These are phyloP conservation scores for Adansonia grandidieri DNA, from an alignment of 441 rosid genomes.

Conservation along the genomic window DNA sequence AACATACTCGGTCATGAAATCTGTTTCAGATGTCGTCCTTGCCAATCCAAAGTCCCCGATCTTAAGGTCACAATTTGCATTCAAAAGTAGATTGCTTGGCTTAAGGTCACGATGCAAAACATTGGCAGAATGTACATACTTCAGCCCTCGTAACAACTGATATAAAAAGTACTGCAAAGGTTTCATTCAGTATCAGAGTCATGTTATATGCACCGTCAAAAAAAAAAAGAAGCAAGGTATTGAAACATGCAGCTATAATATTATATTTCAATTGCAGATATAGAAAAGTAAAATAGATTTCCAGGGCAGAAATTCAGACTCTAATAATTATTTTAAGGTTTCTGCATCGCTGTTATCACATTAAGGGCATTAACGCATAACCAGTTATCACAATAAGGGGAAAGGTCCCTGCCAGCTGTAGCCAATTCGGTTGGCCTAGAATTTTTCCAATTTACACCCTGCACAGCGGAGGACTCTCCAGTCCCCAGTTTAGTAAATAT, in stretches of 20 bases:
- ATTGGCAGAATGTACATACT: slow-evolving; percentile 70
- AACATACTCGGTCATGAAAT: slow-evolving; percentile 75
- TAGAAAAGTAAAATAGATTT: neutral
- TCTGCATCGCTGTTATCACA: neutral
- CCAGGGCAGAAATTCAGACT: neutral
- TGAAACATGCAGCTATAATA: neutral
- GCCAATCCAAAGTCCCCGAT: slow-evolving; percentile 78
- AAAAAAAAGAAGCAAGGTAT: slow-evolving; percentile 18
- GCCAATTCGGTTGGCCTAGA: neutral
- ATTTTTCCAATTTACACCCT: neutral
- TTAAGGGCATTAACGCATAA: too few relatives aligned
- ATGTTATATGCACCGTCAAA: slow-evolving; percentile 10
- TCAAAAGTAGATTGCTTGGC: slow-evolving; percentile 73
- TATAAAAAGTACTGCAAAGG: slow-evolving; percentile 64
- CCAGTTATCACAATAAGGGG: too few relatives aligned
- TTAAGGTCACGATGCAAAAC: slow-evolving; percentile 78
- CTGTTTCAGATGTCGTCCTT: slow-evolving; percentile 74
- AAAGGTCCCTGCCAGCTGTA: neutral
- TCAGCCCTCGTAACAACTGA: slow-evolving; percentile 74
- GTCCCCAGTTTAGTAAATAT: neutral
- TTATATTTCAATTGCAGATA: neutral
- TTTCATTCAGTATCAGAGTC: slow-evolving; percentile 28
- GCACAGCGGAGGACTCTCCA: neutral
- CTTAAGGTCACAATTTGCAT: slow-evolving; percentile 70
- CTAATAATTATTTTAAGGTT: neutral